These are phyloP conservation scores for Coniochaeta sp. DNA, from an alignment of 2,329 filamentous ascomycete species.

Conservation along the genomic window DNA sequence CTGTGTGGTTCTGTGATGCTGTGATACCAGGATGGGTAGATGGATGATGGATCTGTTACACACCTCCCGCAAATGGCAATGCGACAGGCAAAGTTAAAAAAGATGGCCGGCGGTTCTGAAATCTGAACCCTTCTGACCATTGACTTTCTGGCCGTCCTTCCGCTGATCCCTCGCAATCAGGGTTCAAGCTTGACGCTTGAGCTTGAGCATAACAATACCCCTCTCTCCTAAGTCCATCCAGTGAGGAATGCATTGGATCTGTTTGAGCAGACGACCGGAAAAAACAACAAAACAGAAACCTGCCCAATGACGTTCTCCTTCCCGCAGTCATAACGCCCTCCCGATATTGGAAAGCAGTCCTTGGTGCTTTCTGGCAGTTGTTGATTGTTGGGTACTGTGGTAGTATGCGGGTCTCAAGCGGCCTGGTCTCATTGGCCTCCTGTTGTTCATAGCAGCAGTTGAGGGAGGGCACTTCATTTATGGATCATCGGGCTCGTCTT, in stretches of 20 bases:
- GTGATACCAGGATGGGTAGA: not conserved
- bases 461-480: not conserved
- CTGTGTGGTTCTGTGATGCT: not conserved
- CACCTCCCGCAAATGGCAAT: not conserved
- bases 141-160: not conserved
- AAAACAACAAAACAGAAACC: not conserved
- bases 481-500: not conserved
- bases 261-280: conserved; percentile 1
- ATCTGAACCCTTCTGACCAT: not conserved
- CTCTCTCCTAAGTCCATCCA: not conserved
- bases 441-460: not conserved
- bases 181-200: not conserved
- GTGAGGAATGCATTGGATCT: conserved; percentile 1
- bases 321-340: not conserved
- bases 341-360: not conserved
- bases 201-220: not conserved
- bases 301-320: not conserved
- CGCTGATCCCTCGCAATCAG: not conserved
- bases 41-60: not conserved
- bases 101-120: not conserved
- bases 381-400: not conserved
- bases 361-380: no score
- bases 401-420: not conserved
- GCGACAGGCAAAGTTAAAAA: not conserved
- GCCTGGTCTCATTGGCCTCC: not conserved